Percentiles rank a stretch among this genome's conserved stretches.
These are phyloP conservation scores for Fonticula alba DNA, from an alignment of 78 protist species.

Conservation along the genomic window DNA sequence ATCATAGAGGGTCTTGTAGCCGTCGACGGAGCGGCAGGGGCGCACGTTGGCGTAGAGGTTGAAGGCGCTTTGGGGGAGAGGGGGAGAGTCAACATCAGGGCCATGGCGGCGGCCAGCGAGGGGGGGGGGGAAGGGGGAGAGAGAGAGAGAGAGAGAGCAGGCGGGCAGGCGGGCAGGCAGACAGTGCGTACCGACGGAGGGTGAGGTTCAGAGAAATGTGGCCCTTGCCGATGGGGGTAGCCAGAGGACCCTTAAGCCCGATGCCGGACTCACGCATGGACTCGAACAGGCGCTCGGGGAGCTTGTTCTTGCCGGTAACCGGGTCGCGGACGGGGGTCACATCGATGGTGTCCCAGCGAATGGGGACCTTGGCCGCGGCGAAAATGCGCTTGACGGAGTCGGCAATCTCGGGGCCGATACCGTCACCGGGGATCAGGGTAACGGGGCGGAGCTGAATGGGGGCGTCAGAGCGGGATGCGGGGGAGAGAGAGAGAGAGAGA, in stretches of 20 bases:
- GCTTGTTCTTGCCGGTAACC: background rate
- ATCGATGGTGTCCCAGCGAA: slow-evolving; percentile 29
- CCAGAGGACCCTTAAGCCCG: slow-evolving; percentile 48
- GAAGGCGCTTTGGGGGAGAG: slow-evolving; percentile 7
- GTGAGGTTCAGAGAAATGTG: slow-evolving; percentile 57
- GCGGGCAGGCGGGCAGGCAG: no score
- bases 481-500: no score
- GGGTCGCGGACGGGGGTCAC: slow-evolving; percentile 1
- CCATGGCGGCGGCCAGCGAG: no score
- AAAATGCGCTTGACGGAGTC: slow-evolving; percentile 43
- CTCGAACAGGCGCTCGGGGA: slow-evolving; percentile 7
- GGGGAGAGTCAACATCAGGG: no score
- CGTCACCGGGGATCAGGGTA: slow-evolving; percentile 45
- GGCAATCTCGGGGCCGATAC: slow-evolving; percentile 67
- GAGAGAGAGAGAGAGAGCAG: no score
- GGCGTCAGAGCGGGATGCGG: no score
- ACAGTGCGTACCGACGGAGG: slow-evolving; percentile 39
- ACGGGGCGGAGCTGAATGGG: slow-evolving; percentile 6
- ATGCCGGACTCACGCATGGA: slow-evolving; percentile 27
- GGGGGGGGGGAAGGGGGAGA: no score
- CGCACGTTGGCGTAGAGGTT: slow-evolving; percentile 57
- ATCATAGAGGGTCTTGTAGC: slow-evolving; percentile 49
- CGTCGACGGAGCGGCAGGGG: slow-evolving; percentile 46
- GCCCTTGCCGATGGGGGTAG: slow-evolving; percentile 64
- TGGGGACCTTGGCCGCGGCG: slow-evolving; percentile 35